Evolutionary conservation across 306 rosid species (phyloP), one percentile per base, ranked within the genome.

Genomic region (Castanea crenata): DNA sequence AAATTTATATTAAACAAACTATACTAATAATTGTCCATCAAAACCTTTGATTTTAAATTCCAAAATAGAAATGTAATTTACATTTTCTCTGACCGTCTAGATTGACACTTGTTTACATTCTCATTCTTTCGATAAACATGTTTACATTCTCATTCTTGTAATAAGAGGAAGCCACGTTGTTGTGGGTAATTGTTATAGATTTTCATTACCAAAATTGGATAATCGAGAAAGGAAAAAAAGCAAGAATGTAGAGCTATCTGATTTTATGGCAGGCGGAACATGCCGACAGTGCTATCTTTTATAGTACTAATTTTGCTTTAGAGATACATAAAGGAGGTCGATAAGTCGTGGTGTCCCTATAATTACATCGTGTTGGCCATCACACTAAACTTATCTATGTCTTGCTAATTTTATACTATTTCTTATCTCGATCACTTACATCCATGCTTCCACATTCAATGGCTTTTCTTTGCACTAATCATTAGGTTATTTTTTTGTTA

Each of bases 351-450:
- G 77, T 61, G 77, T 21, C 73, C 82, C 29, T 19, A 78, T 78
- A 57, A 79, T 79, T 72, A 72, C 82, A 15, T 61, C 82, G 82
- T 72, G 77, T 61, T 72, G 73, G 71, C 64, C 82, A 71, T 78
- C 20, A 68, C 72, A 68, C 41, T 6, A 8, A 68, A 68, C 52
- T 35, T 35, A 19, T 19, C 52, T 5, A 18, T 35, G 15, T n/a
- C 52, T 68, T 68, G 3, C 51, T 1, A n/a, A 35, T 19, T 18
- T 67, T 21, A 34, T 35, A 41, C 46, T 41, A 18, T 34, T 67
- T 35, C 25, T 67, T 67, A 46, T 34, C 52, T 34, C 15, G 46
- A 27, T 64, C 18, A 27, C 27, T 20, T 64, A 8, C 51, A 67
- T 67, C 34, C 72, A 67, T 67, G 72, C 52, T 35, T 35, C 52